Base-by-base conservation (phyloP, 352 stramenopile species). In the Blastocystis sp. region DNA sequence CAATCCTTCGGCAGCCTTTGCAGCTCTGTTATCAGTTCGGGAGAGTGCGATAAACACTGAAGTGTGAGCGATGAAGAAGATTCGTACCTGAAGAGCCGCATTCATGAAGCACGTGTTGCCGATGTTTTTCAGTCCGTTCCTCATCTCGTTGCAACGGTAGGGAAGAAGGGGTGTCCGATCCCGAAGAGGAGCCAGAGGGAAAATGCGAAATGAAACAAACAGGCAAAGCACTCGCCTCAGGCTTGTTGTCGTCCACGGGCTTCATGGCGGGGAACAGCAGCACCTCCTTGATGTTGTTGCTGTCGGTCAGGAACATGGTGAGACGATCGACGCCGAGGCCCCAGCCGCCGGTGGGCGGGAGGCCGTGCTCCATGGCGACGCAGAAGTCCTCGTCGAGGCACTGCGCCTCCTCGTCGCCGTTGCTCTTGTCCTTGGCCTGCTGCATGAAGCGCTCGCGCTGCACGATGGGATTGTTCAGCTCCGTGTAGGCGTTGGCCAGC, bases 181-280 rank as follows among this genome's bases (percentile, higher is more conserved):
- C 64, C 3, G 45, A 74, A 14, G 7, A 52, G 10, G 61, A 21
- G 41, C 10, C 4, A 59, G 66, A 77, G n/a, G 4, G 41, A 77
- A 77, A 77, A 21, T 23, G 48, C 5, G 14, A 40, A 61, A 60
- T n/a, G 23, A 66, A 84, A 84, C 74, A 84, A 84, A 70, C 71
- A 81, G 9, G 19, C 40, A 66, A 48, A 19, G 52, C 74, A 84
- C 17, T 38, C 60, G 65, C 74, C 59, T 69, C 74, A 19, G 52
- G 56, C 74, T 84, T 84, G 65, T 88, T 88, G 21, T 88, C 78
- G 14, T 88, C 78, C 11, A 88, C 76, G 2, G 97, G 96, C 90
- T 98, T 98, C 96, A 99, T 99, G 21, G 96, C 96, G 52, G 97
- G 97, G 91, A 99, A 99, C 70, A 99, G 91, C 76, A 99, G 93